Evolutionary conservation across 768 basidiomycete species (phyloP).

Genomic region (Auricularia sp.): DNA sequence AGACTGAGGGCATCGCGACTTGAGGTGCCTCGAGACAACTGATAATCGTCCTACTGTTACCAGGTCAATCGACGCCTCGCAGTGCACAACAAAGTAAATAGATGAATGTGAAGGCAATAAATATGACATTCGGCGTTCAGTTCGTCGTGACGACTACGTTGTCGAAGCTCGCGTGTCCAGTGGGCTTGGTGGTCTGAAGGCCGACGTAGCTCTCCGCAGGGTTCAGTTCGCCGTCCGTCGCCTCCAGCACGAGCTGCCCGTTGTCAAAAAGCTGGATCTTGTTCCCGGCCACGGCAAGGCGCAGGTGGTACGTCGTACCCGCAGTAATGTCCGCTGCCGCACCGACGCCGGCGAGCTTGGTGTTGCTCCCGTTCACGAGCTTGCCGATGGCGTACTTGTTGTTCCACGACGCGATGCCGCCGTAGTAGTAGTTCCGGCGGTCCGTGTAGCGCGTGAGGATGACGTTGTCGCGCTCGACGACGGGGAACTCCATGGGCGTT

Average conservation of each 20-base stretch:
- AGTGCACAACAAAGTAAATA: too few species aligned
- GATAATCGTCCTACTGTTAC: too few species aligned
- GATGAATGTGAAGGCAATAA: too few species aligned
- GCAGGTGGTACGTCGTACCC: background rate
- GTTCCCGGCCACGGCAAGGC: background rate
- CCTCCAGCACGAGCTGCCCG: background rate
- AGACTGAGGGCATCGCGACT: too few species aligned
- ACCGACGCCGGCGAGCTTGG: background rate
- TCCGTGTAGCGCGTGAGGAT: background rate
- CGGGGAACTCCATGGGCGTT: background rate
- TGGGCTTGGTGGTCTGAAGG: background rate
- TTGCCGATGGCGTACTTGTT: conserved; percentile 1
- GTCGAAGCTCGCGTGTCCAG: background rate
- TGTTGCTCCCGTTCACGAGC: background rate
- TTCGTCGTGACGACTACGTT: background rate
- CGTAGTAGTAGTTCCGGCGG: conserved; percentile 1
- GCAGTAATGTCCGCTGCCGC: background rate
- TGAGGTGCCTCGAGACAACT: too few species aligned
- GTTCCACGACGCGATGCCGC: background rate
- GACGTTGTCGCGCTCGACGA: conserved; percentile 1
- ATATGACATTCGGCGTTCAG: too few species aligned
- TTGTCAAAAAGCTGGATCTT: background rate
- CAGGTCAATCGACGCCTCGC: too few species aligned
- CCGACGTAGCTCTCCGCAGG: background rate
- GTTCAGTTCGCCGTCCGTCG: background rate